Evolutionary conservation across 108 stramenopile genomes (phyloP).

Genomic region (Nitzschia inconspicua): DNA sequence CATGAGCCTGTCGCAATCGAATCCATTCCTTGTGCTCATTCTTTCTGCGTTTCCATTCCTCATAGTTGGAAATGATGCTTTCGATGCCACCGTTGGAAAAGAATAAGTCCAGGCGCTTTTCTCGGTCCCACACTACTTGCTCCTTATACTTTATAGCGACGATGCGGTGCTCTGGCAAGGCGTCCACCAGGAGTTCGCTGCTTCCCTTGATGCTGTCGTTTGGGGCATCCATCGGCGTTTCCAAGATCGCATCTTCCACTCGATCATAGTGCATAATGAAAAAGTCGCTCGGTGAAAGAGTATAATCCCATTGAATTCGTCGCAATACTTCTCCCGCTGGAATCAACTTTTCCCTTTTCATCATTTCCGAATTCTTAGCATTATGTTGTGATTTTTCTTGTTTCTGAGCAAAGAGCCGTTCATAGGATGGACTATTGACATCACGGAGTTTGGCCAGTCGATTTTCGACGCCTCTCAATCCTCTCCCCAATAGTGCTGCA

Average conservation of each 20-base stretch:
- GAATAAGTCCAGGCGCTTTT: constrained; percentile 55
- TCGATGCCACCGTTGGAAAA: constrained; percentile 70
- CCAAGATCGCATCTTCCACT: constrained; percentile 39
- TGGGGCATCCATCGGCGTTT: constrained; percentile 67
- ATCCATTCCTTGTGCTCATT: constrained; percentile 44
- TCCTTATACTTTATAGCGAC: constrained; percentile 69
- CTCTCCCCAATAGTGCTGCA: constrained; percentile 74
- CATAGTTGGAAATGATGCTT: constrained; percentile 60
- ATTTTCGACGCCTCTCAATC: constrained; percentile 69
- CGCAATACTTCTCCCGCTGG: constrained; percentile 72
- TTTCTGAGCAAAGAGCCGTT: constrained; percentile 55
- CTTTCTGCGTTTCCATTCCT: constrained; percentile 62
- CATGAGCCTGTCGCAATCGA: constrained; percentile 39
- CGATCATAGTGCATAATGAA: constrained; percentile 73
- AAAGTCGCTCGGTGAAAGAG: constrained; percentile 40
- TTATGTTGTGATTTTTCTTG: neutral
- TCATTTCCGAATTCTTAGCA: constrained; percentile 7
- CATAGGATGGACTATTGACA: constrained; percentile 64
- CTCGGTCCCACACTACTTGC: constrained; percentile 79
- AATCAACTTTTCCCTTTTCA: constrained; percentile 43
- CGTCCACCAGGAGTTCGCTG: constrained; percentile 57
- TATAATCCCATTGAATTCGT: constrained; percentile 75
- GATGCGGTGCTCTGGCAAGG: constrained; percentile 85
- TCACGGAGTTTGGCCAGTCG: constrained; percentile 64
- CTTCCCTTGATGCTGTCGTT: constrained; percentile 62